Percentiles rank a stretch among this genome's conserved stretches.
Conservation (phyloP, 2,329 filamentous ascomycete species). For the Trichoderma cornu-damae region DNA sequence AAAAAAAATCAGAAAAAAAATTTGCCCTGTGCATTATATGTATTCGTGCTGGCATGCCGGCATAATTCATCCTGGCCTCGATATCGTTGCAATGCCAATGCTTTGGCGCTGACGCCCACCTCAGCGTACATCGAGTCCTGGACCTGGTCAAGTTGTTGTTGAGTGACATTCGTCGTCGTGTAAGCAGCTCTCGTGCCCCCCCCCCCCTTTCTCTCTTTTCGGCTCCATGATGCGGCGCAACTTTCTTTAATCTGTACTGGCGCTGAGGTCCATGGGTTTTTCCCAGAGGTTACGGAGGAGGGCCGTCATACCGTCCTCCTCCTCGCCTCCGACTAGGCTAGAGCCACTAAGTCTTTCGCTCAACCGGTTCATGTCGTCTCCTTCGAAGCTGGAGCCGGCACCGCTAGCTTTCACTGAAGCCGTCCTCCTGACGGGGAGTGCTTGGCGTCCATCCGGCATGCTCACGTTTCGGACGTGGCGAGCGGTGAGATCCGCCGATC, state of each 20-base stretch:
- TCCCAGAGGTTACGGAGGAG: constrained; percentile 58
- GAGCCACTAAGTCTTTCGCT: constrained; percentile 45
- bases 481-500: constrained; percentile 28
- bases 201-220: no score
- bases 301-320: constrained; percentile 47
- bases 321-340: constrained; percentile 45
- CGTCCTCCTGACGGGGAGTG: constrained; percentile 31
- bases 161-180: not conserved
- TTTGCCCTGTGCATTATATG: not conserved
- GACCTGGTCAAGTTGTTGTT: not conserved
- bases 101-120: not conserved
- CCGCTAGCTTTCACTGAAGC: constrained; percentile 37
- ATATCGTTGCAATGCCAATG: no score
- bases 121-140: not conserved
- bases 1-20: no score
- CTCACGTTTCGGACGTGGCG: constrained; percentile 39
- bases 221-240: no score
- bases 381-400: constrained; percentile 42
- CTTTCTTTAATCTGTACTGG: constrained; percentile 34
- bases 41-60: not conserved
- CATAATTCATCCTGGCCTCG: no score
- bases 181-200: not conserved
- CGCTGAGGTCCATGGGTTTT: constrained; percentile 53
- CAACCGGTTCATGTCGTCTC: constrained; percentile 40
- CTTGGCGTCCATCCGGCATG: constrained; percentile 33